Percentiles rank a stretch among this genome's conserved stretches.
Conservation (phyloP, 768 basidiomycete genomes). For the Lactarius sp. region DNA sequence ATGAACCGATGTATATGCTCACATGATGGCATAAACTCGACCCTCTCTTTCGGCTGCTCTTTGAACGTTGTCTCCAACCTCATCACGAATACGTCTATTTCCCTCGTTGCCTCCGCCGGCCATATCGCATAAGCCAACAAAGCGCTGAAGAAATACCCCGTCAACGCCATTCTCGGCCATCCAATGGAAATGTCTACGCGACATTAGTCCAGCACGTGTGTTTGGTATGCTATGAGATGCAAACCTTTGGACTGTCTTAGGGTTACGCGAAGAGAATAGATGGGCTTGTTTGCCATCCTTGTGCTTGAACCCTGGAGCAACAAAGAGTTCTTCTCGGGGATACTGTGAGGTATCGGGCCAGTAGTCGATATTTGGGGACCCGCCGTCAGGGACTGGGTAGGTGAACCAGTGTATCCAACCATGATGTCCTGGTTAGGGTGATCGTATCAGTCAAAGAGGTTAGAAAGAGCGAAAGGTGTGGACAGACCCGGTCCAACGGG, state of each 20-base stretch:
- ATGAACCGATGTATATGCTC: conserved; percentile 28
- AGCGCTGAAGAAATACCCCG: conserved; percentile 78
- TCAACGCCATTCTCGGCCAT: conserved; percentile 81
- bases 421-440: conserved; percentile 50
- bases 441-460: not conserved
- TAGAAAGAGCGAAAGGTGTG: not conserved
- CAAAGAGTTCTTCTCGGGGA: conserved; percentile 63
- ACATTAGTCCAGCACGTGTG: conserved; percentile 23
- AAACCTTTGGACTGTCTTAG: conserved; percentile 62
- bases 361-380: conserved; percentile 66
- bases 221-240: not conserved
- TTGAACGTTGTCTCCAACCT: conserved; percentile 64
- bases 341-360: conserved; percentile 79
- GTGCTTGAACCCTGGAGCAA: conserved; percentile 59
- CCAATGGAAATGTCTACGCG: conserved; percentile 62
- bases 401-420: conserved; percentile 88
- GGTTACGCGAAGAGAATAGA: conserved; percentile 75
- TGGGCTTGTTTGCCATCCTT: conserved; percentile 54
- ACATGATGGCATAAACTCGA: conserved; percentile 83
- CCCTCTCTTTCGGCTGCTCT: conserved; percentile 79
- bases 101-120: conserved; percentile 47
- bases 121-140: conserved; percentile 60
- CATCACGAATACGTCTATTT: conserved; percentile 61
- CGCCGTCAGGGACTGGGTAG: conserved; percentile 60
- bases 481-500: conserved; percentile 55